phyloP scores from a whole-genome alignment of 1,284 basidiomycete genomes.

The Sutorius eximius region DNA sequence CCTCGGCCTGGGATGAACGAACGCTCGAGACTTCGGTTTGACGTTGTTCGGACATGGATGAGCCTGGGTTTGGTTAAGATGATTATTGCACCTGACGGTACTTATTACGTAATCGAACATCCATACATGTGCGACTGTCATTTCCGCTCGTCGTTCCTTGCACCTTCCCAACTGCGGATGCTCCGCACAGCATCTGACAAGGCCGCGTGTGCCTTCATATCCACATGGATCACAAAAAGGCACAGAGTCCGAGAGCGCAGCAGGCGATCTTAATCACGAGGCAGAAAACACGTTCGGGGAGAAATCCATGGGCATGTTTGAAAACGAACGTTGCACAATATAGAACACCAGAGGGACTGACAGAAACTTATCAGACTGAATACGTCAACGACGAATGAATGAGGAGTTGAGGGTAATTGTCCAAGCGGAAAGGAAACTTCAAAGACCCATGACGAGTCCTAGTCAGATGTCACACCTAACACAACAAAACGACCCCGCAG shows the following conservation, averaged over 20 bases:
- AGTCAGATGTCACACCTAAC: background rate
- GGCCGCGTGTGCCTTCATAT: background rate
- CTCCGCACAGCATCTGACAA: background rate
- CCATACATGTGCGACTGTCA: background rate
- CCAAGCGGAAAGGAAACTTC: background rate
- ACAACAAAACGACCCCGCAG: background rate
- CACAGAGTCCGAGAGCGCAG: background rate
- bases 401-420: constrained; percentile 1
- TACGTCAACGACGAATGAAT: background rate
- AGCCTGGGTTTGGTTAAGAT: background rate
- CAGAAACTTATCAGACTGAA: background rate
- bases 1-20: constrained; percentile 52
- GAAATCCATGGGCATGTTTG: background rate
- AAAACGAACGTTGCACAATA: background rate
- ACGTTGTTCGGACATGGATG: constrained; percentile 22
- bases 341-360: background rate
- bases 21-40: constrained; percentile 12
- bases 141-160: background rate
- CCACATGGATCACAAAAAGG: background rate
- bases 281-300: background rate
- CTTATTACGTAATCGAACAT: background rate
- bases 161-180: background rate
- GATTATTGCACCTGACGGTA: background rate
- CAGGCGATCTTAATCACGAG: background rate
- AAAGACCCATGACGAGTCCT: background rate